Percentiles rank a stretch among this genome's conserved stretches.
phyloP scores from a whole-genome alignment of 129 eudicot species.

The Saposhnikovia divaricata region DNA sequence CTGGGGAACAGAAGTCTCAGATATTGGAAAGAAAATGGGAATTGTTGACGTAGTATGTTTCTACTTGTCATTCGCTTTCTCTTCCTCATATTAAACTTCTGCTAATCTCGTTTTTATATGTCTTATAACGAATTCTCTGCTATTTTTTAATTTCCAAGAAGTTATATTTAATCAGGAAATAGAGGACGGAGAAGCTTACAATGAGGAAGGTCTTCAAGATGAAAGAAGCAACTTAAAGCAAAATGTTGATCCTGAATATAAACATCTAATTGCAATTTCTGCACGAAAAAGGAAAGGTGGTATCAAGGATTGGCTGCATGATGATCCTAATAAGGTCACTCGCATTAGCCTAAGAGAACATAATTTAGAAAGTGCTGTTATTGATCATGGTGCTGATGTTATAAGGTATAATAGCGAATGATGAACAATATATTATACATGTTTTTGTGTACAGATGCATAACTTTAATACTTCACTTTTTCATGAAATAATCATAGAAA shows the following conservation, averaged over 20 bases:
- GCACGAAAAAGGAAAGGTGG: conserved; percentile 36
- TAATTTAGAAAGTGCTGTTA: conserved; percentile 34
- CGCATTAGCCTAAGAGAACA: conserved; percentile 55
- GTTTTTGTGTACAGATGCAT: not conserved
- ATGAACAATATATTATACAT: not conserved
- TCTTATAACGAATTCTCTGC: not conserved
- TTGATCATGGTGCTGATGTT: conserved; percentile 29
- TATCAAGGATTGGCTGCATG: conserved; percentile 18
- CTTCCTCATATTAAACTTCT: not conserved
- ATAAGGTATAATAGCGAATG: conserved; percentile 27
- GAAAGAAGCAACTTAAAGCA: conserved; percentile 22
- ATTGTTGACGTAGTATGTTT: not conserved
- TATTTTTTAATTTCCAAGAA: not conserved
- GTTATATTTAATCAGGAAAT: not conserved
- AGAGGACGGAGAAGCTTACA: not conserved
- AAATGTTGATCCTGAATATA: conserved; percentile 32
- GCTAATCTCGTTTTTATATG: not conserved
- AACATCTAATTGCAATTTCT: conserved; percentile 34
- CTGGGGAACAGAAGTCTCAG: conserved; percentile 11
- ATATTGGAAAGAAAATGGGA: conserved; percentile 14
- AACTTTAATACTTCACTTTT: not conserved
- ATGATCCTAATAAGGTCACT: conserved; percentile 26
- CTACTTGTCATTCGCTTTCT: not conserved
- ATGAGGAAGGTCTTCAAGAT: conserved; percentile 25
- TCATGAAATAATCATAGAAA: not conserved